A percentile compares a stretch with the other conserved stretches of the same genome.
phyloP scores from a whole-genome alignment of 2,329 filamentous ascomycete genomes.

The Colletotrichum sp. region DNA sequence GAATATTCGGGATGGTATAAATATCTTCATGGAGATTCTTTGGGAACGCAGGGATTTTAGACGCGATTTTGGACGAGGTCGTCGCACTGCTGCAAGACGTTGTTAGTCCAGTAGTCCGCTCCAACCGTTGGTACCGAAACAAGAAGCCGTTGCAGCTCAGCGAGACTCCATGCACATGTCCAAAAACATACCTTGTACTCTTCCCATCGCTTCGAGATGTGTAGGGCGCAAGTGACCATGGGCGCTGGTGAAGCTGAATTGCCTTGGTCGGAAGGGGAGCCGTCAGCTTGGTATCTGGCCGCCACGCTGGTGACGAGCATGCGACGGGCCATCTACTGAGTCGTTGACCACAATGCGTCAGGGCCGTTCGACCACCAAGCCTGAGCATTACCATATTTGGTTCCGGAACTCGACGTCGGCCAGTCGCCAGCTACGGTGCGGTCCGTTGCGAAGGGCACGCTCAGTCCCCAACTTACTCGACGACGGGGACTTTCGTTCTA shows the following conservation, averaged over 20 bases:
- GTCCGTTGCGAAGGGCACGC: not conserved
- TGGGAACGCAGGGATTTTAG: constrained; percentile 1
- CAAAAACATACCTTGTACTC: not conserved
- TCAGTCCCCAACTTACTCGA: too few species aligned
- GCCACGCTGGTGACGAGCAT: not conserved
- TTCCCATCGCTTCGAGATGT: not conserved
- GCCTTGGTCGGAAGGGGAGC: not conserved
- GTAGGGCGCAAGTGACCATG: not conserved
- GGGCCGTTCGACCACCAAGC: not conserved
- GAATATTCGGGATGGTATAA: constrained; percentile 92
- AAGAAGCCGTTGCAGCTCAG: not conserved
- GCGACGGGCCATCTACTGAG: not conserved
- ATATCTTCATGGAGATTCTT: constrained; percentile 77
- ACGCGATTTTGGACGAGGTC: not conserved
- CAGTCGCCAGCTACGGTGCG: not conserved
- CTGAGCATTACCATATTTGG: not conserved
- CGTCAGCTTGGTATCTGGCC: not conserved
- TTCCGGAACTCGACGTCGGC: not conserved
- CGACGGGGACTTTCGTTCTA: not conserved
- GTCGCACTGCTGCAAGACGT: not conserved
- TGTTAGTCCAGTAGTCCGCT: not conserved
- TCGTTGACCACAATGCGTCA: not conserved
- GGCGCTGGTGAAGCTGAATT: not conserved
- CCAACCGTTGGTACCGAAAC: not conserved
- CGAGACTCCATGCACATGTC: not conserved